Evolutionary conservation across 441 rosid genomes (phyloP).

Genomic region (Gossypium schwendimanii): DNA sequence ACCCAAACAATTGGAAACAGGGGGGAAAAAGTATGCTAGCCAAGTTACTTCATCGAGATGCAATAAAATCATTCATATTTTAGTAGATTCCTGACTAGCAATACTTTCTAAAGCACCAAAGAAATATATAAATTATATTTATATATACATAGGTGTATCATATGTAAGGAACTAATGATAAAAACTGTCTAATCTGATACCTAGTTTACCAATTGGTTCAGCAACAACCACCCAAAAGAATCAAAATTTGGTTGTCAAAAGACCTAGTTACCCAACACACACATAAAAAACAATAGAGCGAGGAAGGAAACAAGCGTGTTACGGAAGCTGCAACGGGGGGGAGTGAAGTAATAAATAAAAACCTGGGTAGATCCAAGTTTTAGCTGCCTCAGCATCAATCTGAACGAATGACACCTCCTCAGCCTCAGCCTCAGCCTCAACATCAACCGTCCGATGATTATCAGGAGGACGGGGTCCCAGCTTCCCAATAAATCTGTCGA

Average conservation of each 20-base stretch:
- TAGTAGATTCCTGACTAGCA: not conserved
- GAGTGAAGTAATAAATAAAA: not conserved
- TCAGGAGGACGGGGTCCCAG: constrained; percentile 4
- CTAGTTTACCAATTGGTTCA: not conserved
- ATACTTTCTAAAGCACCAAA: not conserved
- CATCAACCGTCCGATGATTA: constrained; percentile 19
- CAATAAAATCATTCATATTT: not conserved
- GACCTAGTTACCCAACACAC: not conserved
- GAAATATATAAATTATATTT: not conserved
- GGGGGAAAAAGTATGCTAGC: not conserved
- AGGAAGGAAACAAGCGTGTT: not conserved
- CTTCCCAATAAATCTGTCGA: constrained; percentile 49
- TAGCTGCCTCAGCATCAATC: constrained; percentile 72
- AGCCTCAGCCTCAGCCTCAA: constrained; percentile 12
- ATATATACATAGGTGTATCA: not conserved
- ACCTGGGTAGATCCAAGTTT: constrained; percentile 93
- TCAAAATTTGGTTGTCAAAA: not conserved
- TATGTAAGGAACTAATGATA: not conserved
- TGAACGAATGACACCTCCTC: constrained; percentile 26
- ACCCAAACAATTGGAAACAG: not conserved
- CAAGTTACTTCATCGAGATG: not conserved
- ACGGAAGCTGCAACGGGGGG: not conserved
- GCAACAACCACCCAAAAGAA: not conserved
- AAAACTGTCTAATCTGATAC: not conserved
- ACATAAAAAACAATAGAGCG: not conserved